Base-by-base conservation (phyloP, 2,329 filamentous ascomycete species). In the Fusarium oxysporum region DNA sequence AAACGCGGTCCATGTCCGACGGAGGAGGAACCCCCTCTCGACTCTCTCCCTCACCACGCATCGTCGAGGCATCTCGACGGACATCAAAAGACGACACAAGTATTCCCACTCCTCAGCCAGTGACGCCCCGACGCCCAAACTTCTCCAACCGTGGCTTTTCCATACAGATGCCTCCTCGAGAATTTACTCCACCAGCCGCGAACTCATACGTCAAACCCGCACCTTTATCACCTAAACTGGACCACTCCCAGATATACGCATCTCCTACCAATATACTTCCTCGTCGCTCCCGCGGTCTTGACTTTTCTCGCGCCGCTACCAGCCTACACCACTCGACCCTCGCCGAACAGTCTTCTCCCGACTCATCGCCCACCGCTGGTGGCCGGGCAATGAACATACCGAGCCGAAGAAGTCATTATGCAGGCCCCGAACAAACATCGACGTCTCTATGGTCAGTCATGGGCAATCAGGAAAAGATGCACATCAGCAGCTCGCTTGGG, bases 271-370 rank as follows among this genome's bases (percentile, higher is more conserved):
- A 95, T 60, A 93, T 97, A 51, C 88, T 98, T 12, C 96, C 96
- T 23, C 91, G 96, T 72, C 92, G 95, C 69, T 98, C 95, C 35
- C 90, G 96, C 62, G 96, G 96, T 47, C 86, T 98, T 68, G 96
- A 98, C 83, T 98, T 97, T 82, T 96, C 96, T 44, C 90, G 96
- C 75, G 95, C 95, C 16, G 96, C 94, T 70, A 98, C 96, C 16
- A 97, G 95, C 80, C 87, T 99, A 28, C 96, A 98, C 83, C 96
- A 98, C 82, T 98, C 96, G 21, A 98, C 93, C 1, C 88, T 98
- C 13, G 95, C 96, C 62, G 94, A 97, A 76, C 90, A 92, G 80
- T 93, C 93, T 2, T 96, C 93, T 9, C 95, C 95, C 7, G 95
- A 97, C 80, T 96, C 94, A 0, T 98, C 95, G 1, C 96, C 96